phyloP scores from a whole-genome alignment of 2,329 filamentous ascomycete genomes.

The Thelonectria olida region DNA sequence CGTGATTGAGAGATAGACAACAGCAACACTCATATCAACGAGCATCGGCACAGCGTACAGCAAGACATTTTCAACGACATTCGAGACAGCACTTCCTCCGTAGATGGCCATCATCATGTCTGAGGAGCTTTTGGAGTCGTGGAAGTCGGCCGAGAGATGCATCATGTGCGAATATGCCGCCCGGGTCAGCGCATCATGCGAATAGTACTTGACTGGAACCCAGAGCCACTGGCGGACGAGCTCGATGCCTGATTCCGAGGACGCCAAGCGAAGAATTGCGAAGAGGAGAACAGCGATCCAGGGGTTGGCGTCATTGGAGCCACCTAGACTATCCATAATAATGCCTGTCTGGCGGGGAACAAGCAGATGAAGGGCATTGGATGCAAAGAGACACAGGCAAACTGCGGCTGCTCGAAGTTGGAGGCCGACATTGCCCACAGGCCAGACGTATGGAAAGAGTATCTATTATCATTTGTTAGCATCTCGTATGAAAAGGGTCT shows the following conservation, averaged over 20 bases:
- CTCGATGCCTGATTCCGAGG: conserved; percentile 64
- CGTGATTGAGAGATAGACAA: conserved; percentile 66
- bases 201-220: conserved; percentile 67
- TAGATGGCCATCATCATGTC: conserved; percentile 67
- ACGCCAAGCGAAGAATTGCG: conserved; percentile 59
- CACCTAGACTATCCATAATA: conserved; percentile 75
- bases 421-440: conserved; percentile 70
- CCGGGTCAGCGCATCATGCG: conserved; percentile 61
- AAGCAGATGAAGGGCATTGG: conserved; percentile 78
- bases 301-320: conserved; percentile 56
- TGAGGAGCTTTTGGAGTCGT: conserved; percentile 68
- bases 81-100: conserved; percentile 62
- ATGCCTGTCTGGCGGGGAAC: conserved; percentile 85
- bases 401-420: conserved; percentile 76
- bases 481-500: background rate
- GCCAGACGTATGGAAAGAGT: conserved; percentile 83
- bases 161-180: conserved; percentile 69
- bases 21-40: conserved; percentile 67
- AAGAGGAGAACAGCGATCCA: conserved; percentile 64
- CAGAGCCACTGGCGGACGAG: conserved; percentile 65
- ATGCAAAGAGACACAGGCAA: conserved; percentile 71
- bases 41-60: conserved; percentile 69
- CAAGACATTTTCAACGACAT: conserved; percentile 65
- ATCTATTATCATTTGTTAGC: conserved; percentile 55
- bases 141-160: conserved; percentile 68